A percentile compares a stretch with the other conserved stretches of the same genome.
phyloP scores from a whole-genome alignment of 495 filamentous ascomycete genomes.

The Pyrenula massariospora region DNA sequence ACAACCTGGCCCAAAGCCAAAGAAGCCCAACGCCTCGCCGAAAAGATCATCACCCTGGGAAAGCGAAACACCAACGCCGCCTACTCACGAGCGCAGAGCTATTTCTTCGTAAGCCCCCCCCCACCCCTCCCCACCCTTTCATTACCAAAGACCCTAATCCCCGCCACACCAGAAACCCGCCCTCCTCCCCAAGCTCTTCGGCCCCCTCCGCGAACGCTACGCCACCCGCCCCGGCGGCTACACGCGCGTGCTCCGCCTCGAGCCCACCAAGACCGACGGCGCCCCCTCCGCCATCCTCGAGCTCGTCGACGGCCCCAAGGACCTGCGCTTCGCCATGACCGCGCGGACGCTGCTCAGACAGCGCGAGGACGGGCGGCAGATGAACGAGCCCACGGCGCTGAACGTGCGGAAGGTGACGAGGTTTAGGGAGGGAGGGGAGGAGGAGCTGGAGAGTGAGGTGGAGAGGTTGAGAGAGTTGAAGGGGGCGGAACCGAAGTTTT shows the following conservation, averaged over 20 bases:
- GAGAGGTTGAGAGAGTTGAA: conserved; percentile 34
- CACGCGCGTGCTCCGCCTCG: conserved; percentile 83
- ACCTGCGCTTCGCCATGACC: conserved; percentile 90
- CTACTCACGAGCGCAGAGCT: conserved; percentile 50
- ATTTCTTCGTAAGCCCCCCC: conserved; percentile 63
- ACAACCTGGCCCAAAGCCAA: conserved; percentile 97
- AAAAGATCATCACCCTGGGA: conserved; percentile 83
- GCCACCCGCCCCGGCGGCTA: conserved; percentile 75
- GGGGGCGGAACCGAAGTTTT: conserved; percentile 3
- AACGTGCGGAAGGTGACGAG: conserved; percentile 81
- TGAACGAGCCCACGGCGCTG: conserved; percentile 57
- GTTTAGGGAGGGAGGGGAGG: conserved; percentile 56
- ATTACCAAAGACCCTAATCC: background rate
- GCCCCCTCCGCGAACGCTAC: conserved; percentile 70
- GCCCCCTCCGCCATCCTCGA: conserved; percentile 87
- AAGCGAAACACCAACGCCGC: conserved; percentile 81
- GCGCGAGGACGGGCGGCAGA: conserved; percentile 31
- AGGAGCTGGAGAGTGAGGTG: conserved; percentile 61
- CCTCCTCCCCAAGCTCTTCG: conserved; percentile 80
- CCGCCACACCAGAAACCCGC: conserved; percentile 32
- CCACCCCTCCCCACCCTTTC: background rate
- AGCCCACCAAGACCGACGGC: conserved; percentile 44
- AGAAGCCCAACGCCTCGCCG: conserved; percentile 84
- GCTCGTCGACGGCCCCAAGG: conserved; percentile 86
- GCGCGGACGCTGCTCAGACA: conserved; percentile 63